Percentiles rank a stretch among this genome's conserved stretches.
These are phyloP conservation scores for Jatropha multifida DNA, from an alignment of 441 rosid genomes.

Conservation along the genomic window DNA sequence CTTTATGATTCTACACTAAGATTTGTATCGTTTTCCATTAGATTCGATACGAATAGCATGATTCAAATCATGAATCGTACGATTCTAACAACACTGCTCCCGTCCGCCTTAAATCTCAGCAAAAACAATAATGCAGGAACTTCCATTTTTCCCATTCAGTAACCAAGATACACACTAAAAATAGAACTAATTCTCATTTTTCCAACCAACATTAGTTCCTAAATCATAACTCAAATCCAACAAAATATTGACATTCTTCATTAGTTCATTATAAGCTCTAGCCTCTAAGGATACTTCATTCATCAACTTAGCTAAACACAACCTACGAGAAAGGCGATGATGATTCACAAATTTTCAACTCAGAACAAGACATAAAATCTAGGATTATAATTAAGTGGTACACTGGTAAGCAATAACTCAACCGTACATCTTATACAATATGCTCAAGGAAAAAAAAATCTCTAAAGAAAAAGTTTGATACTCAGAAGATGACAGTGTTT, in stretches of 20 bases:
- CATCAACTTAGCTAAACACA: neutral
- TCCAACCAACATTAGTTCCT: no score
- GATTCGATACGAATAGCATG: no score
- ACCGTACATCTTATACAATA: neutral
- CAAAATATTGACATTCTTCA: neutral
- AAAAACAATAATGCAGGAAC: neutral
- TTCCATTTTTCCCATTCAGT: no score
- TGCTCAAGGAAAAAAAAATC: no score
- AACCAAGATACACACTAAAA: no score
- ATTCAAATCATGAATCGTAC: no score
- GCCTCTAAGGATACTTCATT: neutral
- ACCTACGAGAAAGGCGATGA: neutral
- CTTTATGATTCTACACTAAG: no score
- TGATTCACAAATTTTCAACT: slow-evolving; percentile 7
- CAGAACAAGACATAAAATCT: neutral
- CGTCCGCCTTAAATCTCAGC: neutral
- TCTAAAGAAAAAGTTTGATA: no score
- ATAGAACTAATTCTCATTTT: no score
- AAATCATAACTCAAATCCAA: neutral
- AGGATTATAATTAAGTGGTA: neutral
- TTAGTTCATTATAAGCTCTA: neutral
- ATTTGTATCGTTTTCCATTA: no score
- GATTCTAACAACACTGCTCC: no score
- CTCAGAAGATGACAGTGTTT: no score
- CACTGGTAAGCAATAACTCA: neutral